Evolutionary conservation across 2,329 filamentous ascomycete genomes (phyloP).

Genomic region (Tolypocladium capitatum): DNA sequence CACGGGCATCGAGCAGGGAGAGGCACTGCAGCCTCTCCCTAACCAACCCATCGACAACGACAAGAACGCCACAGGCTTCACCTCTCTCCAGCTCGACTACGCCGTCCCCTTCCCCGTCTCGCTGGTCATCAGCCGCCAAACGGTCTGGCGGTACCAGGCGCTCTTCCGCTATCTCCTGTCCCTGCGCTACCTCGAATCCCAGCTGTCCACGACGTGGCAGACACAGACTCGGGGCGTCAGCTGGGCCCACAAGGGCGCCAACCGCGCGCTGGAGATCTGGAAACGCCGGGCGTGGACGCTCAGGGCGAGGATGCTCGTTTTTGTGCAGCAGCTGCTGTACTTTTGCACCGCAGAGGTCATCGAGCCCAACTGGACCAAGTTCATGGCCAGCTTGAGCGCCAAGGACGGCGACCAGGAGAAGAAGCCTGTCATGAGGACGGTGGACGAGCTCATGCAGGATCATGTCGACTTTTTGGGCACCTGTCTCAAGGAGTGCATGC

Average conservation of each 20-base stretch:
- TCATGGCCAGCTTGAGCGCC: constrained; percentile 75
- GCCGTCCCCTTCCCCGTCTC: constrained; percentile 89
- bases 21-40: constrained; percentile 61
- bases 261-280: constrained; percentile 70
- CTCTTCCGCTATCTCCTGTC: constrained; percentile 90
- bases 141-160: constrained; percentile 90
- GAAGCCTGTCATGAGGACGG: constrained; percentile 48
- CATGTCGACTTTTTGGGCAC: constrained; percentile 97
- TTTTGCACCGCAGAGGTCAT: constrained; percentile 97
- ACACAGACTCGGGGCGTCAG: constrained; percentile 68
- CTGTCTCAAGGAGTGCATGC: constrained; percentile 96
- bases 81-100: constrained; percentile 88
- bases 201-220: constrained; percentile 79
- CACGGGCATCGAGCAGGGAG: constrained; percentile 84
- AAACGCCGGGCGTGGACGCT: constrained; percentile 88
- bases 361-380: constrained; percentile 88
- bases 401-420: constrained; percentile 29
- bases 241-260: constrained; percentile 72
- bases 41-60: constrained; percentile 60
- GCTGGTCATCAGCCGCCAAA: constrained; percentile 89
- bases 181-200: constrained; percentile 75
- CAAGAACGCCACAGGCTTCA: constrained; percentile 80
- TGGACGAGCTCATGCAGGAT: constrained; percentile 97
- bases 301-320: constrained; percentile 87
- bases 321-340: constrained; percentile 91